A percentile compares a stretch with the other conserved stretches of the same genome.
phyloP scores from a whole-genome alignment of 257 asterid species.

The Buddleja alternifolia region DNA sequence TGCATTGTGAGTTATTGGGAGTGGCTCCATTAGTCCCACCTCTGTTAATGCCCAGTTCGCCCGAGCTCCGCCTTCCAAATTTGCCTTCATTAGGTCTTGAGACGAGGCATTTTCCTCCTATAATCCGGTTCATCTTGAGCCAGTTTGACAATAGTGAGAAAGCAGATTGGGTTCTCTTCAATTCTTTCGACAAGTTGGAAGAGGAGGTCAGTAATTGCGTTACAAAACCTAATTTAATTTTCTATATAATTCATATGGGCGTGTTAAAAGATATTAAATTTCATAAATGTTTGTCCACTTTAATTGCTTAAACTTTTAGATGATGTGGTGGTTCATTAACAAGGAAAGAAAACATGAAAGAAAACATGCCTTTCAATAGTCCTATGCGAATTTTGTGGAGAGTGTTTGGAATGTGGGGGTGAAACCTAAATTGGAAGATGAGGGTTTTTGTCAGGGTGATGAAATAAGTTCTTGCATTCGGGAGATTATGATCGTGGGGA shows the following conservation, averaged over 20 bases:
- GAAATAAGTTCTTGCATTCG: slow-evolving; percentile 46
- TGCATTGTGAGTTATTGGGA: slow-evolving; percentile 52
- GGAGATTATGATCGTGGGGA: slow-evolving; percentile 44
- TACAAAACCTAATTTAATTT: neutral
- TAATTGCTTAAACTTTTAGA: too few relatives aligned
- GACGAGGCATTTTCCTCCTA: slow-evolving; percentile 45
- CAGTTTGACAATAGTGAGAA: slow-evolving; percentile 50
- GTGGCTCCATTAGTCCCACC: slow-evolving; percentile 35
- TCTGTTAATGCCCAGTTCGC: slow-evolving; percentile 42
- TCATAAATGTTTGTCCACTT: too few relatives aligned
- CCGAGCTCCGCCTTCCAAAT: slow-evolving; percentile 44
- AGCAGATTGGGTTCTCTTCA: slow-evolving; percentile 68
- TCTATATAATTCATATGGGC: neutral
- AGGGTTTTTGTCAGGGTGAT: slow-evolving; percentile 31
- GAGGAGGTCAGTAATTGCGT: slow-evolving; percentile 50
- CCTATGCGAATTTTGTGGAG: slow-evolving; percentile 58
- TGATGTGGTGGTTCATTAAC: too few relatives aligned
- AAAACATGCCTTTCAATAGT: slow-evolving; percentile 48
- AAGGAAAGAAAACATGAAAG: too few relatives aligned
- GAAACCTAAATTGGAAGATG: slow-evolving; percentile 34
- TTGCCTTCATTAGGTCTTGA: slow-evolving; percentile 60
- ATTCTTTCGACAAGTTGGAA: slow-evolving; percentile 57
- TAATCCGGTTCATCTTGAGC: slow-evolving; percentile 44
- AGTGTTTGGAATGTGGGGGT: slow-evolving; percentile 52
- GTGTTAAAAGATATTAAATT: too few relatives aligned